phyloP scores from a whole-genome alignment of 1,139 yeast genomes.

The Geotrichum macrosporum region DNA sequence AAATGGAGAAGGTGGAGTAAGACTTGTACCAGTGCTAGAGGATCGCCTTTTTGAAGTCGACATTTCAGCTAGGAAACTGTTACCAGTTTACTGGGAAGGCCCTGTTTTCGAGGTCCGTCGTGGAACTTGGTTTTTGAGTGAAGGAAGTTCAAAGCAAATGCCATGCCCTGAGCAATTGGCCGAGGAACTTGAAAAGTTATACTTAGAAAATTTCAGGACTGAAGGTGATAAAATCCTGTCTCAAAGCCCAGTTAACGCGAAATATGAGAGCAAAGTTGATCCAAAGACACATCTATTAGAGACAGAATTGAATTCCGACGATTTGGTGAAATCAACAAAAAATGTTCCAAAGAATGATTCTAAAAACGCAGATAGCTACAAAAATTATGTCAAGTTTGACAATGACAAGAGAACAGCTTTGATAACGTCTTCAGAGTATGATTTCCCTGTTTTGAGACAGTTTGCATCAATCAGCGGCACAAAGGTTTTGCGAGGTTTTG shows the following conservation, averaged over 20 bases:
- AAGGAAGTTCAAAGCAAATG: slow-evolving; percentile 40
- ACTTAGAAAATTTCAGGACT: slow-evolving; percentile 38
- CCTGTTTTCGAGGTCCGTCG: slow-evolving; percentile 78
- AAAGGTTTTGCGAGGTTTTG: slow-evolving; percentile 29
- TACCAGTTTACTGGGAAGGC: slow-evolving; percentile 87
- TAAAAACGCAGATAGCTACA: background rate
- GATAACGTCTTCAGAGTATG: slow-evolving; percentile 17
- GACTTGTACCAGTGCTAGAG: slow-evolving; percentile 62
- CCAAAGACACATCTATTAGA: background rate
- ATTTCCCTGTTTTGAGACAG: slow-evolving; percentile 14
- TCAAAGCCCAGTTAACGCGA: background rate
- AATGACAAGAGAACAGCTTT: slow-evolving; percentile 13
- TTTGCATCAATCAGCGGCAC: slow-evolving; percentile 25
- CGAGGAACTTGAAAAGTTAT: slow-evolving; percentile 56
- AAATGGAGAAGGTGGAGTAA: background rate
- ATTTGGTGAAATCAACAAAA: background rate
- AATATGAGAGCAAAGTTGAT: background rate
- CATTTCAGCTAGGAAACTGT: slow-evolving; percentile 48
- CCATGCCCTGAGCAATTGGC: slow-evolving; percentile 58
- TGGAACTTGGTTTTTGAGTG: slow-evolving; percentile 74
- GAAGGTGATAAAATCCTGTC: slow-evolving; percentile 19
- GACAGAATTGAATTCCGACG: background rate
- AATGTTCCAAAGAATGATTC: background rate
- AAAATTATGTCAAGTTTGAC: slow-evolving; percentile 4
- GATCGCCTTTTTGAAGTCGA: slow-evolving; percentile 76